Evolutionary conservation across 1,139 yeast genomes (phyloP), one percentile per base, ranked within the genome.

Genomic region (Lodderomyces elongisporus): DNA sequence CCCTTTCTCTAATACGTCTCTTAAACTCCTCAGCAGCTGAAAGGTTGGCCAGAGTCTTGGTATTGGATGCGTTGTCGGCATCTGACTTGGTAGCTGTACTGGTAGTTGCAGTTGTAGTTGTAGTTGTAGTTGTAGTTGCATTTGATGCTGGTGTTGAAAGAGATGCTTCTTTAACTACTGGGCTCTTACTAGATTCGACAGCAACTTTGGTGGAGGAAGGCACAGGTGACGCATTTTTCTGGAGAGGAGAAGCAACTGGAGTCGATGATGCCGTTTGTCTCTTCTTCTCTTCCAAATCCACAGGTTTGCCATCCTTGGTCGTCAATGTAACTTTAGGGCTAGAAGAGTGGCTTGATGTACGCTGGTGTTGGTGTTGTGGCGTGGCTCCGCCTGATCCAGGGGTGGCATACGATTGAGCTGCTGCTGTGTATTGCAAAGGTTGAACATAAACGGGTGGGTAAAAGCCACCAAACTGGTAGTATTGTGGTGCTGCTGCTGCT

Each of bases 281-380:
- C 49, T 62, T 65, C 51, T 63, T 64, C 32, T 64, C 71, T 36
- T 67, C 73, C 42, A 66, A 64, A 43, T 67, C 70, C 33, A 67
- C 60, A 30, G 58, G 67, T 40, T 60, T 66, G n/a, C 74, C 74
- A 32, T 66, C 72, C 45, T 62, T 66, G 38, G 66, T 70, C 33
- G 74, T 66, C 40, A 68, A 57, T 43, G 58, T 66, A 20, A 66
- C 45, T 40, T 47, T 57, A 29, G 53, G 54, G 21, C 9, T 20
- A 20, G 22, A 8, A 10, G 22, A 8, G 22, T 7, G 47, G 10
- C 46, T 44, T 10, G 41, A 32, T 6, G 38, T 30, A 17, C 36
- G 46, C 23, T 36, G 41, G 31, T 41, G 49, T 21, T 38, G 39
- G 12, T 38, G 37, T 26, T 39, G 39, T 15, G 39, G 37, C 7